Percentiles rank a stretch among this genome's conserved stretches.
Conservation (phyloP, 78 protist genomes). For the Dictyostelium citrinum region DNA sequence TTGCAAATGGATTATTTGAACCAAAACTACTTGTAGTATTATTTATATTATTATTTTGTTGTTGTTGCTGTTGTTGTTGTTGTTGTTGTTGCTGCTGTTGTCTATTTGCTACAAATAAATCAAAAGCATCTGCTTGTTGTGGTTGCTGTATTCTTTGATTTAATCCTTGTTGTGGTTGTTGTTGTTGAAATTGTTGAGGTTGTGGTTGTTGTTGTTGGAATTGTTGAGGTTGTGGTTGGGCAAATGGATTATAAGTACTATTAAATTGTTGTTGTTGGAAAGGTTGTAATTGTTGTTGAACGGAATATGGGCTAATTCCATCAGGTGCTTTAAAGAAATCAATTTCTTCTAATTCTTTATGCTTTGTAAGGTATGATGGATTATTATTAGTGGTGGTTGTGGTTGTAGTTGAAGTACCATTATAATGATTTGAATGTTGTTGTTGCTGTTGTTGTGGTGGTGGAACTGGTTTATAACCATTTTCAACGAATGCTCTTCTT, state of each 20-base stretch:
- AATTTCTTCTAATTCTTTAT: conserved; percentile 45
- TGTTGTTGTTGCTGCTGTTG: neutral
- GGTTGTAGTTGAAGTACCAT: neutral
- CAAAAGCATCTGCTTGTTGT: neutral
- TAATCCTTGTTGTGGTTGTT: neutral
- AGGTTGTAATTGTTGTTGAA: neutral
- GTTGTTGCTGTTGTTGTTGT: neutral
- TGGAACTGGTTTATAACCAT: conserved; percentile 42
- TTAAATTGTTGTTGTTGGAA: neutral
- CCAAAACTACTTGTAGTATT: neutral
- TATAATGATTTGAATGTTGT: neutral
- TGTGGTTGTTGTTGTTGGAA: neutral
- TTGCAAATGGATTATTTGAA: neutral
- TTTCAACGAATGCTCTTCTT: conserved; percentile 38
- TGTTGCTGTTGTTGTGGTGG: conserved; percentile 9
- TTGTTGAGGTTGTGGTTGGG: conserved; percentile 15
- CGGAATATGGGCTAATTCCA: neutral
- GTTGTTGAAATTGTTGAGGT: neutral
- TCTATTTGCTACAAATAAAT: neutral
- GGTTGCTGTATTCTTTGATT: neutral
- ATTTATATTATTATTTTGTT: neutral
- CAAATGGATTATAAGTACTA: neutral
- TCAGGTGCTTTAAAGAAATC: conserved; percentile 45
- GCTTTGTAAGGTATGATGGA: neutral
- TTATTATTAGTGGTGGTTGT: neutral